Conservation (phyloP, 345 rosid species). For the Acer saccharum region DNA sequence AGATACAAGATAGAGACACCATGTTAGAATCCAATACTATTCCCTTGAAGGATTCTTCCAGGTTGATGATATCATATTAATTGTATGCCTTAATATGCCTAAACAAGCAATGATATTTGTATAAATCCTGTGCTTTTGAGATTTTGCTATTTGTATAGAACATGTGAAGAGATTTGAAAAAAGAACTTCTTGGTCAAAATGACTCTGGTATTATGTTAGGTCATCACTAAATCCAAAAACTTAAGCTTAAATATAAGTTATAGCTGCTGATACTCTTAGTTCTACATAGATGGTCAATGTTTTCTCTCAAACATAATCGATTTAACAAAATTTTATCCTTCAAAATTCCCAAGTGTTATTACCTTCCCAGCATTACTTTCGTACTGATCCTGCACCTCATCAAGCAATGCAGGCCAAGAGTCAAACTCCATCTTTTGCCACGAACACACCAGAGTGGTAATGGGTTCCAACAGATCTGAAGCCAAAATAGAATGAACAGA, state of each 20-base stretch:
- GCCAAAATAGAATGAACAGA: slow-evolving; percentile 18
- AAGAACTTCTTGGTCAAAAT: not conserved
- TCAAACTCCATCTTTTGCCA: slow-evolving; percentile 94
- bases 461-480: slow-evolving; percentile 68
- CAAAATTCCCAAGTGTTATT: slow-evolving; percentile 12
- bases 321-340: not conserved
- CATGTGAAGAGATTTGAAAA: not conserved
- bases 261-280: not conserved
- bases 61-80: not conserved
- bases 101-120: not conserved
- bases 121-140: not conserved
- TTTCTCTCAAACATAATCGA: not conserved
- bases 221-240: not conserved
- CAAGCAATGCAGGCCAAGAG: slow-evolving; percentile 80
- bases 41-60: not conserved
- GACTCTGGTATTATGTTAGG: not conserved
- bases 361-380: slow-evolving; percentile 87
- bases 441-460: slow-evolving; percentile 55
- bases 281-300: not conserved
- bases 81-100: not conserved
- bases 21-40: not conserved
- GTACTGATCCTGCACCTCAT: slow-evolving; percentile 81
- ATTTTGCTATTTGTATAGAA: not conserved
- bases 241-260: not conserved
- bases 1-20: not conserved